Conservation (phyloP, 176 grass and related monocot genomes). For the Triticum dicoccoides region DNA sequence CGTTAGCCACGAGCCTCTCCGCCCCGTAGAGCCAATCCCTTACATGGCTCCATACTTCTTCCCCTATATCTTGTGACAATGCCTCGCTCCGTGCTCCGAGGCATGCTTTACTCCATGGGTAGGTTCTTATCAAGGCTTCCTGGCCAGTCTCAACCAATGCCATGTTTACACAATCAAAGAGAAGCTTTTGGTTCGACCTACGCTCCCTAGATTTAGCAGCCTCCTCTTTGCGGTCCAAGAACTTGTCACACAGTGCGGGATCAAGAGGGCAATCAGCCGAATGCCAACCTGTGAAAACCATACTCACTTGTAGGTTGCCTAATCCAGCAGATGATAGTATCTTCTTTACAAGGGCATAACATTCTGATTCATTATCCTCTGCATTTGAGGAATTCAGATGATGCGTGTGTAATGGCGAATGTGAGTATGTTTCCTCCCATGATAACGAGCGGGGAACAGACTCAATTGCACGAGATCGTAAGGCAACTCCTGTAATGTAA, state of each 20-base stretch:
- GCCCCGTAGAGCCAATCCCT: slow-evolving; percentile 54
- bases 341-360: slow-evolving; percentile 55
- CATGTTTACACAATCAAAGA: slow-evolving; percentile 79
- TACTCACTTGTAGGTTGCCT: slow-evolving; percentile 35
- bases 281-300: slow-evolving; percentile 66
- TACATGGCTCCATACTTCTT: slow-evolving; percentile 49
- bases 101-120: slow-evolving; percentile 40
- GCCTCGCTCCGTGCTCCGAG: not conserved
- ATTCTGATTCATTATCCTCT: slow-evolving; percentile 52
- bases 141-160: slow-evolving; percentile 63
- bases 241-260: slow-evolving; percentile 56
- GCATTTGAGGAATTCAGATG: slow-evolving; percentile 12
- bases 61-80: slow-evolving; percentile 25
- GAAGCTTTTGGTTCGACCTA: slow-evolving; percentile 72
- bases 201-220: slow-evolving; percentile 67
- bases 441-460: slow-evolving; percentile 53
- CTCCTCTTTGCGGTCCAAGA: slow-evolving; percentile 75
- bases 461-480: slow-evolving; percentile 44
- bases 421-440: slow-evolving; percentile 53
- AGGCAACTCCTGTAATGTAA: slow-evolving; percentile 26
- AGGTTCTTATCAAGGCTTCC: slow-evolving; percentile 27
- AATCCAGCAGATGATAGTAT: slow-evolving; percentile 70
- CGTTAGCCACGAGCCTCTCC: slow-evolving; percentile 14
- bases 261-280: slow-evolving; percentile 62
- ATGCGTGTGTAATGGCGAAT: slow-evolving; percentile 22